Conservation (phyloP, 1,139 yeast genomes). For the Geotrichum carabidarum region DNA sequence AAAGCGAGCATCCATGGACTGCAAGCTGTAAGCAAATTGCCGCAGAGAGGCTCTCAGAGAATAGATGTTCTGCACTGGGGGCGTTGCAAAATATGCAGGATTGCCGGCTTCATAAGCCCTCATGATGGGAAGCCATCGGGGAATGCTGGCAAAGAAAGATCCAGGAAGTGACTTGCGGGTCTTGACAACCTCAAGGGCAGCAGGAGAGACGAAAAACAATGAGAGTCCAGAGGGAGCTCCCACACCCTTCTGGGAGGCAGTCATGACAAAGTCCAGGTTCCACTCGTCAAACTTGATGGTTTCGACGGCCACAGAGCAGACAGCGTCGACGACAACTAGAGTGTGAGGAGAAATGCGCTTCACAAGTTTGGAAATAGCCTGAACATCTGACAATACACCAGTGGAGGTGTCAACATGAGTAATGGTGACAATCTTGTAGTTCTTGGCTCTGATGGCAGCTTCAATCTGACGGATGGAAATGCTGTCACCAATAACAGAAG, state of each 20-base stretch:
- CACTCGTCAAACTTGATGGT: conserved; percentile 78
- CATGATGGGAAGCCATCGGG: conserved; percentile 88
- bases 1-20: conserved; percentile 58
- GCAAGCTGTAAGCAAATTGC: conserved; percentile 54
- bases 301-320: conserved; percentile 90
- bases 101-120: conserved; percentile 75
- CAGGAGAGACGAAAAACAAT: conserved; percentile 65
- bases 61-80: conserved; percentile 80
- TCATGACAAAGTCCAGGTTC: conserved; percentile 82
- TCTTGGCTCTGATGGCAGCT: conserved; percentile 46
- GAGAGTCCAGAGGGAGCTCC: conserved; percentile 94
- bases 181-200: conserved; percentile 64
- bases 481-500: conserved; percentile 68
- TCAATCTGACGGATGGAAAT: conserved; percentile 59
- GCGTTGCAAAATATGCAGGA: conserved; percentile 90
- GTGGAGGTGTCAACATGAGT: conserved; percentile 97
- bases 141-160: conserved; percentile 68
- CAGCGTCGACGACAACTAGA: conserved; percentile 83
- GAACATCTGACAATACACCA: conserved; percentile 75
- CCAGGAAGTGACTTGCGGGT: conserved; percentile 49
- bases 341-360: conserved; percentile 70
- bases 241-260: conserved; percentile 93
- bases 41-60: conserved; percentile 74
- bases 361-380: conserved; percentile 56
- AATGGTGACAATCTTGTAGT: conserved; percentile 68